Base-by-base conservation (phyloP, 176 grass and related monocot species). In the Hyparrhenia diplandra region DNA sequence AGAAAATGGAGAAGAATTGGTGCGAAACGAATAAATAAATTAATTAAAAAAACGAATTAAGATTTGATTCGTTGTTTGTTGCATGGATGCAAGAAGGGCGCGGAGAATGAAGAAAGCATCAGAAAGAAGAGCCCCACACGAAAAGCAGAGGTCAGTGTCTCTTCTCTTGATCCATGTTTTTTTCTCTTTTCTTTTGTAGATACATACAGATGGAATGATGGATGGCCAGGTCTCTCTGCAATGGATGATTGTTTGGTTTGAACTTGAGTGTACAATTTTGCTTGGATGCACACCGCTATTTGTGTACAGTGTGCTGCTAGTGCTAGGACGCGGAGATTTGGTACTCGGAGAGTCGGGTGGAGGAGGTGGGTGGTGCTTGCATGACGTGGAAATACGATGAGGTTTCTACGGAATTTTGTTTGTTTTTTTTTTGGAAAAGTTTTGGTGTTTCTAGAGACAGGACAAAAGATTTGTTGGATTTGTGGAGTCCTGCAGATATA, bases 31-130 rank as follows among this genome's bases (percentile, higher is more conserved):
- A 71, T 58, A 55, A 9, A 21, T 52, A 20, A 25, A 59, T 12
- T 16, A 16, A 10, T 10, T 2, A 71, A 16, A 10, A 1, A 14
- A 13, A 4, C 7, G 16, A 37, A 24, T 45, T 16, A 16, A 24
- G 76, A 80, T 80, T 73, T 34, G 82, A 76, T 85, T 85, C 82
- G 54, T 76, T 76, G 87, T 8, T 76, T n/a, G n/a, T n/a, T n/a
- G n/a, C n/a, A n/a, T n/a, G n/a, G 71, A 85, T 57, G 87, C 43
- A 14, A 42, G 70, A 54, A 12, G 42, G 24, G 62, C 11, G 20
- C 30, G 18, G 63, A 3, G 47, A 32, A 77, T n/a, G n/a, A 64
- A 71, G 32, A 36, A 77, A 66, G 87, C 71, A 89, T 89, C 82
- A 71, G 47, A 24, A 8, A 24, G 57, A 23, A 52, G 64, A 77